Percentiles rank a stretch among this genome's conserved stretches.
phyloP scores from a whole-genome alignment of 176 grass and related monocot species.

The Bonia amplexicaulis region DNA sequence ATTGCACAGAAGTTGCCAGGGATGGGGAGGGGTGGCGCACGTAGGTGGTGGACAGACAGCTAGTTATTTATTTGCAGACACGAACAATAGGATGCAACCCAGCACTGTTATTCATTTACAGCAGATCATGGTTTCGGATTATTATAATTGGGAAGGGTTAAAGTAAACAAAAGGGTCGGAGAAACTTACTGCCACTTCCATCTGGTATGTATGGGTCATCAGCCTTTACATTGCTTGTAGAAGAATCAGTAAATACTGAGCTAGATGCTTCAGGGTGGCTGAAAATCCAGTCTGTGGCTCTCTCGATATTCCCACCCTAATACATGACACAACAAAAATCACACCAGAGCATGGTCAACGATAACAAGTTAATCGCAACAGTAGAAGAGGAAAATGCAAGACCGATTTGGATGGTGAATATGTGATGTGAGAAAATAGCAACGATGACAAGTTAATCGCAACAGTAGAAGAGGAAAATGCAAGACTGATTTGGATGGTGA shows the following conservation, averaged over 20 bases:
- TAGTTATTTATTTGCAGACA: background rate
- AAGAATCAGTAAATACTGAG: conserved; percentile 50
- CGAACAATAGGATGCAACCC: background rate
- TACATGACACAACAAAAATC: conserved; percentile 11
- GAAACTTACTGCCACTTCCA: conserved; percentile 84
- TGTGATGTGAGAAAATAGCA: background rate
- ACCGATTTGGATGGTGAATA: background rate
- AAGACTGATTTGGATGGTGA: background rate
- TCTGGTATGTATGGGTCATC: conserved; percentile 54
- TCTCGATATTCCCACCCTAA: conserved; percentile 92
- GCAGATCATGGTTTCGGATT: background rate
- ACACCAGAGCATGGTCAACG: background rate
- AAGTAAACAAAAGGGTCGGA: background rate
- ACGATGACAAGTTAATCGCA: background rate
- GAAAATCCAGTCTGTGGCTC: conserved; percentile 95
- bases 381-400: background rate
- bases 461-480: background rate
- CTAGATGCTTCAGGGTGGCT: conserved; percentile 62
- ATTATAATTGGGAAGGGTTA: background rate
- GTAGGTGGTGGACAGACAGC: background rate
- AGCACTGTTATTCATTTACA: background rate
- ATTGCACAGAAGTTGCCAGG: background rate
- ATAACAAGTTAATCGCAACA: background rate
- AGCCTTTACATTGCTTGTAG: conserved; percentile 46
- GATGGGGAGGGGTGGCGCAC: background rate